A percentile compares a stretch with the other conserved stretches of the same genome.
Conservation (phyloP, 2,329 filamentous ascomycete genomes). For the Cladosporium colombiae region DNA sequence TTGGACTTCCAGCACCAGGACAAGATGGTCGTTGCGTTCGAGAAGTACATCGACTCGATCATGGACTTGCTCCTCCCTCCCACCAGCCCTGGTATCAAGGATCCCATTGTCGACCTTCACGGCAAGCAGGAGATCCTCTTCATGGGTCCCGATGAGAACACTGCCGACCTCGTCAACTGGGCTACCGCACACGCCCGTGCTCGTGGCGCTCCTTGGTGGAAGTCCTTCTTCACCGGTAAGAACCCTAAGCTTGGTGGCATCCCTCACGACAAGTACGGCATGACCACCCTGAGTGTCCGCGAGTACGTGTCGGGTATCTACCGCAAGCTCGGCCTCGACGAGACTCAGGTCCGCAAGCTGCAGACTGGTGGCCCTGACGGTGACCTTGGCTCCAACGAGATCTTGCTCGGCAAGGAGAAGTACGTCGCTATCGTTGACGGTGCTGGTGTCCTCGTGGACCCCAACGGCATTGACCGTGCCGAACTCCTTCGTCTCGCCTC, state of each 20-base stretch:
- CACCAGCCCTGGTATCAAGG: constrained; percentile 94
- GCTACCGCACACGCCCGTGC: constrained; percentile 90
- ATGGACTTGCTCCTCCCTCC: constrained; percentile 90
- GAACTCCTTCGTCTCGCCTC: constrained; percentile 85
- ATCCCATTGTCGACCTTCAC: constrained; percentile 93
- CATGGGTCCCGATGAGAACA: constrained; percentile 99
- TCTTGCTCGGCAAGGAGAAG: constrained; percentile 91
- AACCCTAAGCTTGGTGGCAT: constrained; percentile 85
- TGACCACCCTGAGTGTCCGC: constrained; percentile 95
- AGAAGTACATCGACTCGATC: constrained; percentile 99
- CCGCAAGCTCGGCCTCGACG: constrained; percentile 89
- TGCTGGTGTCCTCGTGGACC: constrained; percentile 86
- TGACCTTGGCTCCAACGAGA: constrained; percentile 96
- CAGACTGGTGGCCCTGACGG: constrained; percentile 97
- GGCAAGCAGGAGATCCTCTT: constrained; percentile 96
- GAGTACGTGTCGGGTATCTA: constrained; percentile 97
- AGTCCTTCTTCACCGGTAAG: constrained; percentile 99
- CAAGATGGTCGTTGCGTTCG: constrained; percentile 86
- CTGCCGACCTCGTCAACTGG: constrained; percentile 95
- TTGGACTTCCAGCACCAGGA: constrained; percentile 93
- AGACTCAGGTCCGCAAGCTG: constrained; percentile 82
- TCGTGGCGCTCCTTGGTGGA: constrained; percentile 96
- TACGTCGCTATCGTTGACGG: constrained; percentile 96
- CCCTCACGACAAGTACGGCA: constrained; percentile 92
- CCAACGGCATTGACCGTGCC: constrained; percentile 73